A percentile compares a stretch with the other conserved stretches of the same genome.
phyloP scores from a whole-genome alignment of 805 yeast genomes.

The Helenozyma rhizophorensis region DNA sequence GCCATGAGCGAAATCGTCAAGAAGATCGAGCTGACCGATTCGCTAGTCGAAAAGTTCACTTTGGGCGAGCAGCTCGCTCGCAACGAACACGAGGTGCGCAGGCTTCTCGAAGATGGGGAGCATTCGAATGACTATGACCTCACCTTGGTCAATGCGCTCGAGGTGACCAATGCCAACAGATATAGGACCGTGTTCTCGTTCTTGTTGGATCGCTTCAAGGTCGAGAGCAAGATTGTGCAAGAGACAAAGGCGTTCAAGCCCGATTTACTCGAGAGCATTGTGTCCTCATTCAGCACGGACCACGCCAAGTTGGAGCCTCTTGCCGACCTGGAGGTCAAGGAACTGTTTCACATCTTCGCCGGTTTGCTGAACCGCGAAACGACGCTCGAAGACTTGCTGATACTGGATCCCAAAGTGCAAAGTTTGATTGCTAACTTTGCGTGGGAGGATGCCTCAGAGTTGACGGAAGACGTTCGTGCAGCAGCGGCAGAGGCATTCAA shows the following conservation, averaged over 20 bases:
- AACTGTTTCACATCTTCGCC: conserved; percentile 24
- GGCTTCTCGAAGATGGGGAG: too few species aligned
- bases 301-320: conserved; percentile 19
- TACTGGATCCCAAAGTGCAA: conserved; percentile 22
- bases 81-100: conserved; percentile 5
- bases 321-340: conserved; percentile 23
- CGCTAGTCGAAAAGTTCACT: conserved; percentile 21
- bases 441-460: background rate
- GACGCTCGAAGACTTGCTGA: conserved; percentile 24
- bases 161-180: conserved; percentile 11
- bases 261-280: conserved; percentile 3
- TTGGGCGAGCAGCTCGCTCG: conserved; percentile 17
- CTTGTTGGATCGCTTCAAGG: conserved; percentile 22
- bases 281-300: conserved; percentile 16
- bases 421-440: conserved; percentile 13
- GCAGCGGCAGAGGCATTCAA: conserved; percentile 12
- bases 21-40: too few species aligned
- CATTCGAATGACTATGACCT: too few species aligned
- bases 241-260: background rate
- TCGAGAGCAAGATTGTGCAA: conserved; percentile 16
- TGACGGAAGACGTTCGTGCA: background rate
- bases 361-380: conserved; percentile 24
- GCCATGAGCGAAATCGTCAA: too few species aligned
- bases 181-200: conserved; percentile 16
- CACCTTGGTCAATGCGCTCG: conserved; percentile 18